Evolutionary conservation across 169 alveolate species (phyloP).

Genomic region (Plasmodium vivax): DNA sequence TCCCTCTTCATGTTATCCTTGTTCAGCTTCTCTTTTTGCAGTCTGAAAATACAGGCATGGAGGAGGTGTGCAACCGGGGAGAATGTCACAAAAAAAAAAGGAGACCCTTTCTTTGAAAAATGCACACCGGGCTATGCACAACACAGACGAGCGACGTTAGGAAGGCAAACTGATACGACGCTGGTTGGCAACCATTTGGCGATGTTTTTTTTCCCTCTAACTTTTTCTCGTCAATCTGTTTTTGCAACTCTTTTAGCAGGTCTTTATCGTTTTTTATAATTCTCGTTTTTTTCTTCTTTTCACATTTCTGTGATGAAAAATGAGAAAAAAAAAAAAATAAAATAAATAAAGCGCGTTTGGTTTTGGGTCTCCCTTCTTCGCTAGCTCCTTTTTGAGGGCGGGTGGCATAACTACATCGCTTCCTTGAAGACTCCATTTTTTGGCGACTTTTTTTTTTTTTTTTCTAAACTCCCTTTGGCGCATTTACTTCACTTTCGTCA

Average conservation of each 20-base stretch:
- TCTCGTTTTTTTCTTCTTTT: slow-evolving; percentile 4
- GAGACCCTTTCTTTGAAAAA: not conserved
- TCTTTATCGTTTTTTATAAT: slow-evolving; percentile 65
- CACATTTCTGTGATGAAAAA: not conserved
- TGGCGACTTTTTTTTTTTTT: not conserved
- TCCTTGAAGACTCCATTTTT: not conserved
- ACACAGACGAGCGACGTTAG: not conserved
- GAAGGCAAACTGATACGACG: not conserved
- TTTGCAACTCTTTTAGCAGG: slow-evolving; percentile 35
- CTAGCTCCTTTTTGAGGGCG: not conserved
- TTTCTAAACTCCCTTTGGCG: not conserved
- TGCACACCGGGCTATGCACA: not conserved
- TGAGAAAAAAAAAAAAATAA: not conserved
- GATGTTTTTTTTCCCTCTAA: slow-evolving; percentile 2
- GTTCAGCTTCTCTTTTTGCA: slow-evolving; percentile 21
- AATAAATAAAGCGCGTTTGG: not conserved
- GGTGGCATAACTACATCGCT: not conserved
- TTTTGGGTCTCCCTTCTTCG: not conserved
- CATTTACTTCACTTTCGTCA: slow-evolving; percentile 39
- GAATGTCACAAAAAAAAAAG: not conserved
- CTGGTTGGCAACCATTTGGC: not conserved
- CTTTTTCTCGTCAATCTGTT: slow-evolving; percentile 61
- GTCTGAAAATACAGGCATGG: not conserved
- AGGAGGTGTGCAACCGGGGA: not conserved
- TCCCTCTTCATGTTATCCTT: slow-evolving; percentile 35